Evolutionary conservation across 1,284 basidiomycete genomes (phyloP).

Genomic region (Thelephora terrestris): DNA sequence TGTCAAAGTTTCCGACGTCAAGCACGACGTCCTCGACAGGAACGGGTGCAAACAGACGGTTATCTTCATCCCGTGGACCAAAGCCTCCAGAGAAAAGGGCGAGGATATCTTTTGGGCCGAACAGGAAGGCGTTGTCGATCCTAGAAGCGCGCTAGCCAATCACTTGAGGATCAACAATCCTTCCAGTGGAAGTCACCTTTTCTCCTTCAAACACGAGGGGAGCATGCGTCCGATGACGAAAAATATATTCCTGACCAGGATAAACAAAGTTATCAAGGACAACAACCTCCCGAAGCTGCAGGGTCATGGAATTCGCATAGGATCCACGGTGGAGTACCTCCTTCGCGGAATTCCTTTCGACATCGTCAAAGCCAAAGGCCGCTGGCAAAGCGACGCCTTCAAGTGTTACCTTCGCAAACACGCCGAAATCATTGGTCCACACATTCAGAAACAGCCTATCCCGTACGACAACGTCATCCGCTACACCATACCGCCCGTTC

Average conservation of each 20-base stretch:
- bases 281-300: slow-evolving; percentile 12
- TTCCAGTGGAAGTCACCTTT: slow-evolving; percentile 3
- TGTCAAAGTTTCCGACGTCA: slow-evolving; percentile 13
- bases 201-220: slow-evolving; percentile 6
- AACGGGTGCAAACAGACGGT: slow-evolving; percentile 14
- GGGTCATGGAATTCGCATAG: slow-evolving; percentile 30
- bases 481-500: slow-evolving; percentile 13
- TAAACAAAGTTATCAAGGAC: slow-evolving; percentile 13
- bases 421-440: slow-evolving; percentile 13
- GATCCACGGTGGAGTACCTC: slow-evolving; percentile 29
- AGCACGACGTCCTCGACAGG: slow-evolving; percentile 3
- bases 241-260: slow-evolving; percentile 14
- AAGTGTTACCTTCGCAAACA: slow-evolving; percentile 12
- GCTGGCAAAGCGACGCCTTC: slow-evolving; percentile 28
- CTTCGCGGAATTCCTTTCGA: slow-evolving; percentile 26
- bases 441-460: slow-evolving; percentile 13
- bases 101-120: slow-evolving; percentile 13
- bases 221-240: slow-evolving; percentile 20
- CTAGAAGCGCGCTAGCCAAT: slow-evolving; percentile 14
- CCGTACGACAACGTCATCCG: slow-evolving; percentile 11
- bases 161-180: slow-evolving; percentile 25
- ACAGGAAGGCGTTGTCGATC: slow-evolving; percentile 18
- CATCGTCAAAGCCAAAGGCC: slow-evolving; percentile 22
- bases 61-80: slow-evolving; percentile 23
- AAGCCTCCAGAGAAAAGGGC: slow-evolving; percentile 11